Evolutionary conservation across 2,329 filamentous ascomycete genomes (phyloP), one percentile per base, ranked within the genome.

Genomic region (Pseudogymnoascus pannorum): DNA sequence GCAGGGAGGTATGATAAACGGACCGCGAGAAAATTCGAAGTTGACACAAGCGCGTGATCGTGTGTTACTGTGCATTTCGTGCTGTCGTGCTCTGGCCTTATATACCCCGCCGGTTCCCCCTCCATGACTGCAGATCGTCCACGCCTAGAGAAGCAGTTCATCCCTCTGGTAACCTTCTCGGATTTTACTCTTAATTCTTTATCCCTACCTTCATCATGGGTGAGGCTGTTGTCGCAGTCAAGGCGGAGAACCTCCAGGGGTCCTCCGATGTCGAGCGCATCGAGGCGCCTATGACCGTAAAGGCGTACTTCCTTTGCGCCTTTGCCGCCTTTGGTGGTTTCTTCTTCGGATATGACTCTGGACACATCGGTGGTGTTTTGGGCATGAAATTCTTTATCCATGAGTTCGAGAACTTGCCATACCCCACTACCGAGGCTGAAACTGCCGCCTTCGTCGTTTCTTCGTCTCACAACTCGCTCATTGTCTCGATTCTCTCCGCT

Each of bases 321-420:
- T 89, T 88, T 66, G 86, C 86, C 63, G 84, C 86, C 33, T 87
- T 88, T 64, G 86, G 86, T 69, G 86, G 84, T 74, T 68, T 70
- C 62, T 67, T 71, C 66, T 72, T 72, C 75, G 88, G 88, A 58
- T 92, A 89, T 75, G 88, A 91, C 70, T 89, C 87, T 42, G 88
- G 88, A 67, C 89, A 88, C 76, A 89, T 89, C 77, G 85, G 84
- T 72, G 85, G 85, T 71, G 82, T 86, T 64, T 74, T 77, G 74
- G 87, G 90, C 69, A 88, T 86, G 42, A 87, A 87, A 66, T 88
- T 87, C 76, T 88, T 88, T 78, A 85, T 84, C 73, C 83, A 83
- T 71, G 82, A 86, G 63, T 75, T 76, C 66, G 3, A 42, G 18
- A 20, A 20, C 38, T 12, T 44, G 20, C 76, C 78, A 66, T 42